Evolutionary conservation across 169 alveolate species (phyloP).

Genomic region (Perkinsus marinus): DNA sequence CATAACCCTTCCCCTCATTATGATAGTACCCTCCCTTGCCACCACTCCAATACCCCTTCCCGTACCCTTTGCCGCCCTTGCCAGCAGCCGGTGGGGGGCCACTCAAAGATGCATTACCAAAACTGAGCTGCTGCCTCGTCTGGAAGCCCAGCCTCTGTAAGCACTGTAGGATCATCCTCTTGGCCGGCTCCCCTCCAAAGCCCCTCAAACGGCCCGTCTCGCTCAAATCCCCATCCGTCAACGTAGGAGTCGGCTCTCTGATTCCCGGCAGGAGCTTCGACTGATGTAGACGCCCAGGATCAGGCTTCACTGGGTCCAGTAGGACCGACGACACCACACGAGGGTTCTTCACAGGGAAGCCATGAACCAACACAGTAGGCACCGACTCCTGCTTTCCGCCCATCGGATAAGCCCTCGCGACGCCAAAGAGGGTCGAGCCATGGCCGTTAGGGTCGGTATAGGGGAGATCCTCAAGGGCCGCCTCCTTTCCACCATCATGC

Average conservation of each 20-base stretch:
- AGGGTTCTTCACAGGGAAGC: background rate
- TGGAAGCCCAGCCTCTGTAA: background rate
- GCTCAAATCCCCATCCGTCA: conserved; percentile 4
- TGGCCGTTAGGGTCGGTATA: background rate
- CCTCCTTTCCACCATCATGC: background rate
- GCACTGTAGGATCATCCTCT: conserved; percentile 15
- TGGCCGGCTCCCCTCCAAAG: conserved; percentile 20
- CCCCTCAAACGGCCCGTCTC: conserved; percentile 15
- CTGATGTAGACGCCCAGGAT: background rate
- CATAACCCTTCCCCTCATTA: background rate
- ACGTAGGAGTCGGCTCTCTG: background rate
- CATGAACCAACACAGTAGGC: background rate
- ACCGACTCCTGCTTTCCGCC: background rate
- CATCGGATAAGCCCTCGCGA: background rate
- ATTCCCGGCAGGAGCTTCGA: background rate
- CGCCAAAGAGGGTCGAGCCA: background rate
- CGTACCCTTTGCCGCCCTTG: background rate
- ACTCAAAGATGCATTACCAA: background rate
- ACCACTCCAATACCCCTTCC: background rate
- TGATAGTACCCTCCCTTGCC: background rate
- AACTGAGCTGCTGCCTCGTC: background rate
- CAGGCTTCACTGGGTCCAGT: background rate
- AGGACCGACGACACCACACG: background rate
- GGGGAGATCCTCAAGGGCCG: background rate
- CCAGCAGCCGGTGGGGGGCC: background rate